Evolutionary conservation across 1,284 basidiomycete species (phyloP).

Genomic region (Neotropicomus parvogracilis): DNA sequence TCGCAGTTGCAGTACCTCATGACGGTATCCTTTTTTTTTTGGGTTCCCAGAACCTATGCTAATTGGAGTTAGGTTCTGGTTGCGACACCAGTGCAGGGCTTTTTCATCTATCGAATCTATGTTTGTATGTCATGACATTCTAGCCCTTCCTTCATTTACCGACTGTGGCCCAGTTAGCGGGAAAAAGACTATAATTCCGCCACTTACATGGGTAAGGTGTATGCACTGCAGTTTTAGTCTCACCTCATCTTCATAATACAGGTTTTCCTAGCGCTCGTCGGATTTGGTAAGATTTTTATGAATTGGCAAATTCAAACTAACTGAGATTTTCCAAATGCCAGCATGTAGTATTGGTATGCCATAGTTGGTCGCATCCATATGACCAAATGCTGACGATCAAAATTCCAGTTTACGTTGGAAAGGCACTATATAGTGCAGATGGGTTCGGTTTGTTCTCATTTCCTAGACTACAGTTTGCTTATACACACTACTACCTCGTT

Average conservation of each 20-base stretch:
- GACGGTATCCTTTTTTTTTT: background rate
- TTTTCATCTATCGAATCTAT: background rate
- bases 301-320: constrained; percentile 1
- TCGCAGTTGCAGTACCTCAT: background rate
- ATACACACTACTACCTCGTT: background rate
- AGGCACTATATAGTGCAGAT: background rate
- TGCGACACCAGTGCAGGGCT: background rate
- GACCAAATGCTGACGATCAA: background rate
- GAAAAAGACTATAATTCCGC: background rate
- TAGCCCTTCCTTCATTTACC: background rate
- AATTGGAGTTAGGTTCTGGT: background rate
- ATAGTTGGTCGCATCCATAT: background rate
- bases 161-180: background rate
- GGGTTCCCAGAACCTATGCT: background rate
- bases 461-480: too few species aligned
- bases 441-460: background rate
- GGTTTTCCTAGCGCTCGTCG: background rate
- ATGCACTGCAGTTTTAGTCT: background rate
- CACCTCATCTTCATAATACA: background rate
- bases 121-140: background rate
- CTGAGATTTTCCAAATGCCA: background rate
- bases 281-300: constrained; percentile 5
- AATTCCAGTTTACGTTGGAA: background rate
- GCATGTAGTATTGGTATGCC: constrained; percentile 3
- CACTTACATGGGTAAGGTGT: background rate